Evolutionary conservation across 2,329 filamentous ascomycete species (phyloP).

Genomic region (Fusarium acutatum): DNA sequence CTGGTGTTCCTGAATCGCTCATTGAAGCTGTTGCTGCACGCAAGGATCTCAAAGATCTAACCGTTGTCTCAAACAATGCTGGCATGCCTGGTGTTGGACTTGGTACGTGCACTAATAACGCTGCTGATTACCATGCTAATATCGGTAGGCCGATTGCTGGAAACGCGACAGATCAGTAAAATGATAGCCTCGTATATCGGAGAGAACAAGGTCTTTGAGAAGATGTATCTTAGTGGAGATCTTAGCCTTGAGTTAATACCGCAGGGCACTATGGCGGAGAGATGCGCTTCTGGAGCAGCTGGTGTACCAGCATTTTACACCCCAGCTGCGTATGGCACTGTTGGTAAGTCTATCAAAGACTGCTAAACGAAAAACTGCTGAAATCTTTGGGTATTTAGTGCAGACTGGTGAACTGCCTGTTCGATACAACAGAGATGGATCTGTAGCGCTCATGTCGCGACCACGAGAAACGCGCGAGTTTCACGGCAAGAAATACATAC

Average conservation of each 20-base stretch:
- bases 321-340: slow-evolving; percentile 81
- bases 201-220: slow-evolving; percentile 90
- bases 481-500: slow-evolving; percentile 84
- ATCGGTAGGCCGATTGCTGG: not conserved
- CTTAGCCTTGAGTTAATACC: slow-evolving; percentile 89
- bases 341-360: slow-evolving; percentile 45
- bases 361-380: accelerated
- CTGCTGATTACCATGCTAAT: slow-evolving; percentile 61
- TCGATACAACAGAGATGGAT: slow-evolving; percentile 77
- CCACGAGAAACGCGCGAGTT: slow-evolving; percentile 90
- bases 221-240: slow-evolving; percentile 85
- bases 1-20: slow-evolving; percentile 81
- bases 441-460: slow-evolving; percentile 72
- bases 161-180: slow-evolving; percentile 76
- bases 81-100: slow-evolving; percentile 82
- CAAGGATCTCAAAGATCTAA: slow-evolving; percentile 76
- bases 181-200: slow-evolving; percentile 94
- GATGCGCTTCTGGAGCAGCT: slow-evolving; percentile 83
- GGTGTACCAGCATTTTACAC: slow-evolving; percentile 94
- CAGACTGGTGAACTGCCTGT: slow-evolving; percentile 88
- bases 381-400: slow-evolving; percentile 51
- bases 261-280: slow-evolving; percentile 88
- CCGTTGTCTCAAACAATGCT: slow-evolving; percentile 92
- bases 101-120: slow-evolving; percentile 52
- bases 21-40: slow-evolving; percentile 66